Evolutionary conservation across 441 rosid genomes (phyloP).

Genomic region (Macaranga tanarius): DNA sequence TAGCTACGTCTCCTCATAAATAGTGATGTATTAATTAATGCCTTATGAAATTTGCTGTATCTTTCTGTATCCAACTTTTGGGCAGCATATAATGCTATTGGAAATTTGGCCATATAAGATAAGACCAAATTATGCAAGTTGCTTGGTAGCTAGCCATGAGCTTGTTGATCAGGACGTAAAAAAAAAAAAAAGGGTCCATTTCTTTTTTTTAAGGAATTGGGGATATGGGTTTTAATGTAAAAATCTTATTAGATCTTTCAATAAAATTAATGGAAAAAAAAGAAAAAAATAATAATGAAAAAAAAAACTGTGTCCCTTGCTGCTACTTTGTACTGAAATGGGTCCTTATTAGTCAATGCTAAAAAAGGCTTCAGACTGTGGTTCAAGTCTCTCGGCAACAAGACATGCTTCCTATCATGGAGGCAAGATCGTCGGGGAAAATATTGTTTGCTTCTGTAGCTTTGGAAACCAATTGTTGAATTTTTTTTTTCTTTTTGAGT

Average conservation of each 20-base stretch:
- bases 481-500: not conserved
- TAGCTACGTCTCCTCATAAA: not conserved
- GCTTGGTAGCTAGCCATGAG: not conserved
- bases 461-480: not conserved
- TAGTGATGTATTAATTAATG: not conserved
- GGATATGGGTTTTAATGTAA: not conserved
- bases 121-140: not conserved
- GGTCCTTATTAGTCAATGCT: not conserved
- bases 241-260: not conserved
- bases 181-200: too few species aligned
- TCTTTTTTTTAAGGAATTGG: not conserved
- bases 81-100: not conserved
- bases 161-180: not conserved
- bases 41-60: not conserved
- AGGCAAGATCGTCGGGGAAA: not conserved
- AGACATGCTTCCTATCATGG: slow-evolving; percentile 21
- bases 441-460: not conserved
- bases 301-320: not conserved
- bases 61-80: not conserved
- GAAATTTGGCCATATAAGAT: too few species aligned
- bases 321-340: not conserved
- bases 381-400: not conserved
- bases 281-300: not conserved
- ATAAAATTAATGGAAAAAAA: not conserved
- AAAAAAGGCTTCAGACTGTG: not conserved